Conservation (phyloP, 2,329 filamentous ascomycete genomes). For the Tolypocladium sp. region DNA sequence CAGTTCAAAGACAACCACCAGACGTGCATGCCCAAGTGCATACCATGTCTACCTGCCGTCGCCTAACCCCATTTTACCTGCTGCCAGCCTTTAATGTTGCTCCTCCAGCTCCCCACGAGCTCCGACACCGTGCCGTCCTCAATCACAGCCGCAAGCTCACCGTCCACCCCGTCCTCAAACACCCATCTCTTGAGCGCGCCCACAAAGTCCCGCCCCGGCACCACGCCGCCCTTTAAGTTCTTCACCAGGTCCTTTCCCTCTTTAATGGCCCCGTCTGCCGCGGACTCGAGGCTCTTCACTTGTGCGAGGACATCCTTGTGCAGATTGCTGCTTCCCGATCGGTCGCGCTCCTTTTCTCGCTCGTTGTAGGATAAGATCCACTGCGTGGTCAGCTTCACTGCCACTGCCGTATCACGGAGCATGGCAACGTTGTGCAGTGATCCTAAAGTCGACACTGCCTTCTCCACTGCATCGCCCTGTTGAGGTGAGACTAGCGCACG, state of each 20-base stretch:
- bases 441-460: slow-evolving; percentile 15
- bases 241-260: slow-evolving; percentile 20
- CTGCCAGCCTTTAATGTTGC: slow-evolving; percentile 24
- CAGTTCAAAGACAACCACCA: not conserved
- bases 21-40: not conserved
- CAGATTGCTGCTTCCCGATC: slow-evolving; percentile 26
- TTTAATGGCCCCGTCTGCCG: slow-evolving; percentile 19
- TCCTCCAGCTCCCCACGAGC: slow-evolving; percentile 23
- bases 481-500: slow-evolving; percentile 7
- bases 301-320: slow-evolving; percentile 25
- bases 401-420: slow-evolving; percentile 27
- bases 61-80: slow-evolving; percentile 24
- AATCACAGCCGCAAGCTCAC: slow-evolving; percentile 13
- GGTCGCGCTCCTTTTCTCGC: slow-evolving; percentile 28
- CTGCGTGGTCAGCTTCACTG: slow-evolving; percentile 18
- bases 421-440: slow-evolving; percentile 27
- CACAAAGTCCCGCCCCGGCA: slow-evolving; percentile 15
- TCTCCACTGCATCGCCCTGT: slow-evolving; percentile 5
- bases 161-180: slow-evolving; percentile 11
- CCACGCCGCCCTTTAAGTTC: slow-evolving; percentile 19
- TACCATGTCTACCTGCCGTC: not conserved
- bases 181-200: slow-evolving; percentile 16
- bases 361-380: slow-evolving; percentile 27
- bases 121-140: slow-evolving; percentile 13
- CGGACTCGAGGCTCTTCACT: slow-evolving; percentile 21